Evolutionary conservation across 1,284 basidiomycete genomes (phyloP).

Genomic region (Puccinia polysora): DNA sequence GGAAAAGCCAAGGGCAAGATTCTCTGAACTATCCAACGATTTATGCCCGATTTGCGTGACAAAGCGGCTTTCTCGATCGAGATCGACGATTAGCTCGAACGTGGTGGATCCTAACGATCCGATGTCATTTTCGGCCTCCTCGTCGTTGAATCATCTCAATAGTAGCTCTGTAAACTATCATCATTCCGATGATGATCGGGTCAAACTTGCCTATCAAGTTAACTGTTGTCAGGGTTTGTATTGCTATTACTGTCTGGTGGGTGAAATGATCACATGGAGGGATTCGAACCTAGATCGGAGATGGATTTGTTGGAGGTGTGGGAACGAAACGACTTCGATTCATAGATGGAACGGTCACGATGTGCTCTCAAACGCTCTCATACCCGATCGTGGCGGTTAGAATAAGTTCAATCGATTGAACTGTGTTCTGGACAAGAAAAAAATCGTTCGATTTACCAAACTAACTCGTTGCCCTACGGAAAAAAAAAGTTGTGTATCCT

Average conservation of each 20-base stretch:
- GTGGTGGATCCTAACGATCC: constrained; percentile 36
- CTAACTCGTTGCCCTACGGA: no score
- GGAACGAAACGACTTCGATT: constrained; percentile 43
- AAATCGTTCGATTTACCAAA: no score
- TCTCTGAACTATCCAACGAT: constrained; percentile 51
- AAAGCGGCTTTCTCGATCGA: no score
- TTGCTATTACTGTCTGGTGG: constrained; percentile 52
- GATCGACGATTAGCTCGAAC: constrained; percentile 19
- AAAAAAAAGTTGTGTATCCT: no score
- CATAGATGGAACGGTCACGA: constrained; percentile 12
- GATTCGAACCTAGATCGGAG: constrained; percentile 47
- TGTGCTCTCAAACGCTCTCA: background rate
- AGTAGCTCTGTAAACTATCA: no score
- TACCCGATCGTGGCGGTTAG: no score
- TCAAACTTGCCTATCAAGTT: constrained; percentile 50
- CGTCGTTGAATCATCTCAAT: constrained; percentile 1
- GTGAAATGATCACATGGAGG: constrained; percentile 50
- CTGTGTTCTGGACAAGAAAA: no score
- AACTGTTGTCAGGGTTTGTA: constrained; percentile 50
- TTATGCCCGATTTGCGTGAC: constrained; percentile 55
- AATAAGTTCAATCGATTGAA: no score
- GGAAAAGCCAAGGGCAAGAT: constrained; percentile 47
- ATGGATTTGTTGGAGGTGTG: constrained; percentile 52
- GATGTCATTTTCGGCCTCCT: constrained; percentile 13
- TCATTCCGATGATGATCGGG: constrained; percentile 40